These are phyloP conservation scores for Amborella trichopoda DNA, from an alignment of 164 flowering plant species.

Conservation along the genomic window DNA sequence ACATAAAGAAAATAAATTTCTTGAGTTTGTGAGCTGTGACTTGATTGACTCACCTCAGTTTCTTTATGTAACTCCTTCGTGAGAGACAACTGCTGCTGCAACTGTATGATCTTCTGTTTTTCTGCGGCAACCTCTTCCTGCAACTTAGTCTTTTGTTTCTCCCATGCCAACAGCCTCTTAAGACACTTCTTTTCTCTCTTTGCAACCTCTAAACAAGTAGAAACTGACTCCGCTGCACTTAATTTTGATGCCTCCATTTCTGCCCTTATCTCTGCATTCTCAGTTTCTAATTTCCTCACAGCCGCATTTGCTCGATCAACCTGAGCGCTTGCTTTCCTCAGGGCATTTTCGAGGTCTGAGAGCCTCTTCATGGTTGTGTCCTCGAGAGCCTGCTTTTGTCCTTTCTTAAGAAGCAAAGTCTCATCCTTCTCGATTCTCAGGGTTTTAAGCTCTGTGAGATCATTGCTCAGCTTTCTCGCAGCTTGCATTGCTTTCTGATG, in stretches of 20 bases:
- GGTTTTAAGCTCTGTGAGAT: constrained; percentile 78
- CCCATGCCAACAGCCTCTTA: constrained; percentile 83
- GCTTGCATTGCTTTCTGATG: constrained; percentile 98
- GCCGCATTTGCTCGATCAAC: constrained; percentile 90
- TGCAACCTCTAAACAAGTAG: constrained; percentile 60
- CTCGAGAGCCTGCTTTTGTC: constrained; percentile 64
- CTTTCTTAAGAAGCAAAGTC: constrained; percentile 71
- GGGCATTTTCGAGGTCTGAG: constrained; percentile 83
- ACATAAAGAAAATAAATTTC: not conserved
- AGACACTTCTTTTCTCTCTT: constrained; percentile 84
- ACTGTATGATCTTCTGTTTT: constrained; percentile 49
- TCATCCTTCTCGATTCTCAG: constrained; percentile 89
- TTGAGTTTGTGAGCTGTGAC: no score
- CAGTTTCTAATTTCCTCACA: constrained; percentile 74
- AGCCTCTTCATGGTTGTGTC: constrained; percentile 82
- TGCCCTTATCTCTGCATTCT: constrained; percentile 95
- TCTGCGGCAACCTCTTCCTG: constrained; percentile 76
- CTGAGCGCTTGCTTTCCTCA: constrained; percentile 85
- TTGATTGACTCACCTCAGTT: constrained; percentile 77
- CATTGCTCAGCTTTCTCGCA: constrained; percentile 81
- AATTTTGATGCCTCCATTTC: constrained; percentile 98
- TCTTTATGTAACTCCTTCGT: constrained; percentile 48
- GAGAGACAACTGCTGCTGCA: constrained; percentile 34
- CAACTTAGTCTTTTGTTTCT: constrained; percentile 75
- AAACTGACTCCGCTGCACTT: constrained; percentile 84